Evolutionary conservation across 768 basidiomycete species (phyloP), one percentile per base, ranked within the genome.

Genomic region (Tephrocybe sp.): DNA sequence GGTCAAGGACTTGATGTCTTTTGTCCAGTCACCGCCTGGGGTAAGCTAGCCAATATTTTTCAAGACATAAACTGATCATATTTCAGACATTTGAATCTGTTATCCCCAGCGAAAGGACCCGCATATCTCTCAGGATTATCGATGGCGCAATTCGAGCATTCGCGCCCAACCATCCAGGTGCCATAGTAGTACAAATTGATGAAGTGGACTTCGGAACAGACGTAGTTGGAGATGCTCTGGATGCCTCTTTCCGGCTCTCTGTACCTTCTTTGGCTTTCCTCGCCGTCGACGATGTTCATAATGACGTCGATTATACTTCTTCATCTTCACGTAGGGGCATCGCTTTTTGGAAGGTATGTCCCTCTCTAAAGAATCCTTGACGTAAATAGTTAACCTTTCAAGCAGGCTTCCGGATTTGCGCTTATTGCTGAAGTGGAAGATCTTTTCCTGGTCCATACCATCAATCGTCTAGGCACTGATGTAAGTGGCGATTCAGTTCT

Each of bases 51-150:
- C 28, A 9, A 11, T 18, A 16, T 21, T 16, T 22, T 44, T 26
- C 22, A 32, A 12, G 18, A 31, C 16, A 6, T 49, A 32, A 30
- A 4, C 16, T 45, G 46, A 16, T 24, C 16, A 24, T 40, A 22
- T 28, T 5, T 26, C 41, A 75, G 93, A 87, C 89, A 1, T 99
- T 99, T 61, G 95, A 95, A 65, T 79, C 92, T 19, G 93, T 97
- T 11, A 82, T 93, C 13, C 97, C 97, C 1, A 92, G 78, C 47
- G 97, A 98, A 63, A 70, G 87, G 35, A 98, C 93, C 5, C 72
- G 74, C 9, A 67, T 98, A 21, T 71, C 76, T n/a, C 52, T 95
- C 27, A 79, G 76, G 54, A 59, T 93, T 18, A 51, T 70, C 15
- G 87, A 94, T 58, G 79, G 83, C 9, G 88, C 90, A 0, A 58